Evolutionary conservation across 2,329 filamentous ascomycete species (phyloP), one percentile per base, ranked within the genome.

Genomic region (Arthrobotrys musiformis): DNA sequence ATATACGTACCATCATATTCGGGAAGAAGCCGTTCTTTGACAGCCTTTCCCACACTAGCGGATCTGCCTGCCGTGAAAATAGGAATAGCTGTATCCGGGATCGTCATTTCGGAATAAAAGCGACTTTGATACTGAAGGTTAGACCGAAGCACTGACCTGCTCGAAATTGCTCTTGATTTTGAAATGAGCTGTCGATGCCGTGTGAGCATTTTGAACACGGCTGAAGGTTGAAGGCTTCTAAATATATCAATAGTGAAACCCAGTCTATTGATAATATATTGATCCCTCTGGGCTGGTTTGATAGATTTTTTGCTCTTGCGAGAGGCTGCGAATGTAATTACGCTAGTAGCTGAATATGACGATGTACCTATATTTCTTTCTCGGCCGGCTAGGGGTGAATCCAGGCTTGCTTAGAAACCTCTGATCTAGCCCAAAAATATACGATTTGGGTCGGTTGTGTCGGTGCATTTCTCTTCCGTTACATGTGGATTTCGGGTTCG

Each of bases 51-150:
- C 4, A 77, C 44, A 24, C 42, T 7, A n/a, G 28, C 13, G 11
- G 48, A 63, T 44, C 33, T 70, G n/a, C 72, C 72, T 28, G 60
- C 58, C 24, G 72, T 69, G 30, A 77, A 77, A 15, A 77, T 30
- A 22, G 72, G 72, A 28, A 77, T 77, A 17, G 40, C 40, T 17
- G 40, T 60, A 7, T 70, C 72, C 11, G 61, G 9, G 40, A 63
- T n/a, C 30, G 64, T 35, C 54, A 70, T 63, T 30, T 42, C 64
- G 13, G 72, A 58, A 54, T 56, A 60, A 4, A 26, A 52, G 0
- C 22, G 56, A 17, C 4, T 28, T 22, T 35, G 56, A 48, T 46
- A 22, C 3, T n/a, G 44, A 40, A 28, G 28, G 24, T 44, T 26
- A 44, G 2, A 15, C 42, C 44, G 50, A 2, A 13, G 22, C 24